Base-by-base conservation (phyloP, 2,329 filamentous ascomycete species). In the Aspergillus pseudonomiae region DNA sequence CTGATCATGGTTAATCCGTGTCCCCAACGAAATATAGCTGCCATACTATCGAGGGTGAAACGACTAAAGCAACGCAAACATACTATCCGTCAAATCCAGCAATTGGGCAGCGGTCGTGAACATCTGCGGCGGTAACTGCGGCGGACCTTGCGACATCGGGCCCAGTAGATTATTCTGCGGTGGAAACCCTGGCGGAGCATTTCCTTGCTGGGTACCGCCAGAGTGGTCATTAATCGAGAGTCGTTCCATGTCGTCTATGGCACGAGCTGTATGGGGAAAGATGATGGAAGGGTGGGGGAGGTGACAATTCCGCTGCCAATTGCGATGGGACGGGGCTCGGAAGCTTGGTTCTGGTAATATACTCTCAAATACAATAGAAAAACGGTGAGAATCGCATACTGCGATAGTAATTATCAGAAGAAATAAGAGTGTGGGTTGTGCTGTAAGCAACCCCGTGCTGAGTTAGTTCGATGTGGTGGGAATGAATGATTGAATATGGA, bases 91-190 rank as follows among this genome's bases (percentile, higher is more conserved):
- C 74, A 99, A 85, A 78, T 99, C 95, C 63, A 99, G 84, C 63
- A 99, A 84, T 83, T 98, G 95, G 60, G 95, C 94, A 36, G 95
- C 95, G 36, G 95, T 99, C 21, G 95, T 96, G 82, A 99, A 99
- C 91, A 98, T 97, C 83, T 99, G 94, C 64, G 94, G 94, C 16
- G 82, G 82, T 61, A 84, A 74, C 69, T 84, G 82, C 26, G 82
- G 81, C 19, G 79, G 77, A 4, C 80, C 81, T 53, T 78, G 75
- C 24, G 71, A 68, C 66, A 71, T 68, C 36, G 74, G 70, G 16
- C 73, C 75, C 43, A 75, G 69, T 50, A 66, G 66, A 67, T 75
- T 68, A 34, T 67, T 67, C 34, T 65, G 72, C 55, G 69, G 67
- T 19, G 70, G 61, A 19, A 68, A 70, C 55, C 72, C 70, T 56